Evolutionary conservation across 73 alveolate genomes (phyloP).

Genomic region (Uronychia binucleata): DNA sequence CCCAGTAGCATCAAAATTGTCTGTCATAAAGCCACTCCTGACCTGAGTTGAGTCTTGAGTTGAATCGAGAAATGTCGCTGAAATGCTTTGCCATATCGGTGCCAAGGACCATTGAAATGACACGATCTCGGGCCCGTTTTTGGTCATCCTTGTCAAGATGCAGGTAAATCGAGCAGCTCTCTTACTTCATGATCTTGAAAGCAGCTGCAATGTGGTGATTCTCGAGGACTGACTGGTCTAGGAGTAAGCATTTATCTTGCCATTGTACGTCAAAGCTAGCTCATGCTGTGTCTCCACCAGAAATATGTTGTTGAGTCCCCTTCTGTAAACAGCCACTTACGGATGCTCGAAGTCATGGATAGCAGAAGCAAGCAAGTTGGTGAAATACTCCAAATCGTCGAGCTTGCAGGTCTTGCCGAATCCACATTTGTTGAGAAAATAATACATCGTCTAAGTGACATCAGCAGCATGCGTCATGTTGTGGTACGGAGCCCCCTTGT

Average conservation of each 20-base stretch:
- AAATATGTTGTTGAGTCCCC: conserved; percentile 45
- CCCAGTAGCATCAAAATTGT: conserved; percentile 60
- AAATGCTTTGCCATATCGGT: conserved; percentile 66
- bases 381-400: conserved; percentile 35
- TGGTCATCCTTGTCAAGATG: conserved; percentile 40
- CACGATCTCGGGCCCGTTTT: conserved; percentile 26
- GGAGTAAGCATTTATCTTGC: not conserved
- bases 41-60: conserved; percentile 12
- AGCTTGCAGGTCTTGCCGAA: conserved; percentile 16
- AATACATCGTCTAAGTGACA: conserved; percentile 56
- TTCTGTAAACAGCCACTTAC: conserved; percentile 12
- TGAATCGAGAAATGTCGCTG: conserved; percentile 32
- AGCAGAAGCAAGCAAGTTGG: conserved; percentile 49
- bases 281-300: conserved; percentile 35
- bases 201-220: conserved; percentile 39
- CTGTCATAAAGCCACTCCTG: conserved; percentile 18
- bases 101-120: conserved; percentile 43
- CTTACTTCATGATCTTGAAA: conserved; percentile 7
- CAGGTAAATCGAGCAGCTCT: conserved; percentile 25
- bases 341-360: conserved; percentile 67
- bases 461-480: conserved; percentile 77
- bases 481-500: conserved; percentile 57
- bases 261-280: conserved; percentile 55
- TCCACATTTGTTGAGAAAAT: conserved; percentile 38
- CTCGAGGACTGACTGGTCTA: conserved; percentile 78